A percentile compares a stretch with the other conserved stretches of the same genome.
Evolutionary conservation across 257 asterid species (phyloP).

Genomic region (Solanum virginianum): DNA sequence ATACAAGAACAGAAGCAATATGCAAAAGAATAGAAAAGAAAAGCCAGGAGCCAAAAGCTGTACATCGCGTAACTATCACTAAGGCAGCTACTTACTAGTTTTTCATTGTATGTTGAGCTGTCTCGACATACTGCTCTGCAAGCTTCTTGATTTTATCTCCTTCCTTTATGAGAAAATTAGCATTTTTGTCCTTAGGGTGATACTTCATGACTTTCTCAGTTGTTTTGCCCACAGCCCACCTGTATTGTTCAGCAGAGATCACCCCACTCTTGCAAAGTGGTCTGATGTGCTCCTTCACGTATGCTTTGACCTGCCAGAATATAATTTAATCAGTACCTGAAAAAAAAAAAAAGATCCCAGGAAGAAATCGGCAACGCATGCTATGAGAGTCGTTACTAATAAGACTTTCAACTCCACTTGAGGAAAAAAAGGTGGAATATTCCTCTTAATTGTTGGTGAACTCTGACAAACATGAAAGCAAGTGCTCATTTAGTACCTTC

Average conservation of each 20-base stretch:
- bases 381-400: neutral
- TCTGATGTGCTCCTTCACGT: constrained; percentile 88
- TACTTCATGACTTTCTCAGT: constrained; percentile 93
- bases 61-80: neutral
- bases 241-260: constrained; percentile 77
- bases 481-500: constrained; percentile 16
- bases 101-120: constrained; percentile 51
- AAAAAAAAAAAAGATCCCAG: neutral
- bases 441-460: neutral
- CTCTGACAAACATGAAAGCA: neutral
- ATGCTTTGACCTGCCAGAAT: constrained; percentile 71
- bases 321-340: neutral
- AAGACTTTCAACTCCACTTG: neutral
- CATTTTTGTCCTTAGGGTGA: constrained; percentile 74
- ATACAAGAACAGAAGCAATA: neutral
- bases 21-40: neutral
- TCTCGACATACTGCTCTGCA: constrained; percentile 78
- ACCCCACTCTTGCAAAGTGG: constrained; percentile 96
- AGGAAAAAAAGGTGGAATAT: neutral
- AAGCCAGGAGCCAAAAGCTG: neutral
- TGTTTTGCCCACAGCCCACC: constrained; percentile 92
- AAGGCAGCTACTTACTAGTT: neutral
- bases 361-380: neutral
- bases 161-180: constrained; percentile 91
- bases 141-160: constrained; percentile 94